phyloP scores from a whole-genome alignment of 2,329 filamentous ascomycete genomes.

The Trichophyton verrucosum region DNA sequence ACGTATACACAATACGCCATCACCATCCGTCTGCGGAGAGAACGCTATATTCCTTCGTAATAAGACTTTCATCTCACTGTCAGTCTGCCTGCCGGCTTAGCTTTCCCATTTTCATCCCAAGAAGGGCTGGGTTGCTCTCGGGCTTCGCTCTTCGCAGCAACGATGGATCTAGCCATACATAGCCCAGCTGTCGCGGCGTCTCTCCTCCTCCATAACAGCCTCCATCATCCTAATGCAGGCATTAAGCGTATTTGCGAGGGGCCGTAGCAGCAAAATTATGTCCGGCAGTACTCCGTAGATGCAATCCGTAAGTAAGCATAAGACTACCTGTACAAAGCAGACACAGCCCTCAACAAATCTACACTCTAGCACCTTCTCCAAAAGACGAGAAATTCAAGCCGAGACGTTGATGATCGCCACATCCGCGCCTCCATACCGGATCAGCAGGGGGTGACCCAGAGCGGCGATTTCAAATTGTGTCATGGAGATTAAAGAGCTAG shows the following conservation, averaged over 20 bases:
- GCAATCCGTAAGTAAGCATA: background rate
- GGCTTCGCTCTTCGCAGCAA: constrained; percentile 1
- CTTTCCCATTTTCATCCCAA: background rate
- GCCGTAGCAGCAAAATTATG: background rate
- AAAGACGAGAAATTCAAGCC: background rate
- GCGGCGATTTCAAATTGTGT: background rate
- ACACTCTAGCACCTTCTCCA: background rate
- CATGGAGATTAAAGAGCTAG: background rate
- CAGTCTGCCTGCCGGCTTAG: too few relatives aligned
- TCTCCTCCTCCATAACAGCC: background rate
- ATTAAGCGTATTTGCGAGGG: background rate
- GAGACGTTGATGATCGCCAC: background rate
- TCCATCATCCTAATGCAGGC: background rate
- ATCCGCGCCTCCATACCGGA: background rate
- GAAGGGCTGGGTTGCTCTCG: background rate
- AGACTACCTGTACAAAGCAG: background rate
- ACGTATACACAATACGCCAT: too few relatives aligned
- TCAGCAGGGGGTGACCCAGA: background rate
- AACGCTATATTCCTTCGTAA: background rate
- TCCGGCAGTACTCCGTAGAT: background rate
- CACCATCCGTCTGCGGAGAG: background rate
- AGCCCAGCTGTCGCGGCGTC: background rate
- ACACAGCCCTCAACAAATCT: background rate
- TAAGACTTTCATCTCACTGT: background rate
- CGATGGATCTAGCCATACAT: background rate